Base-by-base conservation (phyloP, 163 green algal species). In the Smithsoniella earleae region DNA sequence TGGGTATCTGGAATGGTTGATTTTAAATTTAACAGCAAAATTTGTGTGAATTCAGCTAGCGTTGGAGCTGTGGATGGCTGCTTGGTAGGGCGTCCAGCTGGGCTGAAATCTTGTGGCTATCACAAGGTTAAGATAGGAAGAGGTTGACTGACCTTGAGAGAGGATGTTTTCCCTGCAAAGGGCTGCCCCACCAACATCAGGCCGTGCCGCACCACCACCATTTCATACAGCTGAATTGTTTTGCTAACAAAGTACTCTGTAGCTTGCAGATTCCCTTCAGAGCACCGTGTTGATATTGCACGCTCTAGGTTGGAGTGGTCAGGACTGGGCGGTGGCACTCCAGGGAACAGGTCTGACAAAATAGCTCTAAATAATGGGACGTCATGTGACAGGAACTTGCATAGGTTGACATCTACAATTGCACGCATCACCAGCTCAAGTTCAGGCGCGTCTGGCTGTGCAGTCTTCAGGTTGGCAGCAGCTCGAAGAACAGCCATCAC, bases 361-460 rank as follows among this genome's bases (percentile, higher is more conserved):
- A 87, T 83, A 37, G 80, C 82, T 55, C 83, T 77, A 74, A 87
- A 87, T 28, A 87, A 74, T 5, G 76, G 76, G 31, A 85, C 74
- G 54, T 87, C 82, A 16, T 85, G 79, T 74, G 52, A 76, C n/a
- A 85, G 73, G 73, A 87, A 83, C 74, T 85, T 85, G 77, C 77
- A 83, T 27, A 87, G 62, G 75, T 87, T 85, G 36, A 92, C 87
- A 58, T 92, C 86, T 31, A 91, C 84, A 73, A 92, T 89, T 78
- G 86, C 88, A 20, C 87, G 82, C 79, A 94, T 78, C 84, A 90
- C 88, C 16, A 91, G 85, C 66, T 89, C 81, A 72, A 81, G 77
- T 74, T 87, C 82, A 66, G 84, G 77, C 73, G 84, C 77, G 16
- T 82, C 77, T 38, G 79, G 81, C 65, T 76, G 30, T 74, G 72